Evolutionary conservation across 257 asterid species (phyloP), one percentile per base, ranked within the genome.

Genomic region (Ajuga chamaepitys): DNA sequence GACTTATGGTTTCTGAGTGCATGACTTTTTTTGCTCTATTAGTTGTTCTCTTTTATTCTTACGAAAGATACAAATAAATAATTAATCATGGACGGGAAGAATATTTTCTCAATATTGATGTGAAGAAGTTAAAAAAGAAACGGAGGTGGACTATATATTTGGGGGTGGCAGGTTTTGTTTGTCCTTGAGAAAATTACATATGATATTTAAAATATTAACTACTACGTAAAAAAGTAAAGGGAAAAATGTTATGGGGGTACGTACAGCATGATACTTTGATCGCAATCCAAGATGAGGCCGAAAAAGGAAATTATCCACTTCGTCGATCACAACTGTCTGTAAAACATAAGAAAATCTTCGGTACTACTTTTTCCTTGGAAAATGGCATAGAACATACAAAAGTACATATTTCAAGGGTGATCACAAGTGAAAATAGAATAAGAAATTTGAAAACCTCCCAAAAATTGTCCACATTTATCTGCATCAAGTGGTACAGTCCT

Each of bases 261-360:
- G 37, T 88, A 94, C 99, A 59, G 97, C 97, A 46, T 90, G 91
- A 74, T 86, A 94, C 75, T 88, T 86, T 60, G 97, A 86, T 77
- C 95, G 85, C 67, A 90, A 72, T 75, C 84, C 96, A 66, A 94
- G 86, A 73, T 78, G 96, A 70, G 97, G 99, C 51, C 99, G 91
- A 61, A 94, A 94, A 25, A 94, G 95, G 75, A 94, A 90, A 67
- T 78, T 90, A 68, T 94, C 99, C 80, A 94, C 95, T 78, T 94
- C 96, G 26, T 90, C 91, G 56, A 90, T 94, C 74, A 90, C 96
- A 71, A 90, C 99, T 20, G 78, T 84, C 97, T 94, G 95, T 47
- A 71, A 76, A 50, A 30, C n/a, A n/a, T 45, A 60, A 71, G 37
- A 62, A 45, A 54, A 68, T 13, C 42, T 11, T 46, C 74, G 68